Evolutionary conservation across 177 flowering plant genomes (phyloP), one percentile per base, ranked within the genome.

Genomic region (Telopea speciosissima): DNA sequence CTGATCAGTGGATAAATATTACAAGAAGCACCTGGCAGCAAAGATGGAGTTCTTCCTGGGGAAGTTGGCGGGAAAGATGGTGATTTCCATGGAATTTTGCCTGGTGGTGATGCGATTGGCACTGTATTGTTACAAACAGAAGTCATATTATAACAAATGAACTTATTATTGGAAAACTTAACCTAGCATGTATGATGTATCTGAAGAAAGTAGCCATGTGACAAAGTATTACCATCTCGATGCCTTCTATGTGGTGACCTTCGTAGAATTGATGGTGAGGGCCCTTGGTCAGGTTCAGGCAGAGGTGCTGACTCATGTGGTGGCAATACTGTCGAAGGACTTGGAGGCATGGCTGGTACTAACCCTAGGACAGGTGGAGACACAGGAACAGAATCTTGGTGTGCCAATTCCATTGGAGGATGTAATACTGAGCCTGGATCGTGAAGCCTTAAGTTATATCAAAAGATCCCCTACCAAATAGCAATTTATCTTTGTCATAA

Each of bases 361-460:
- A 65, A 73, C 64, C 69, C 82, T 59, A 67, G 45, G 14, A 33
- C 52, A 4, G 22, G 22, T 69, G 69, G 72, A 45, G 83, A 76
- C 44, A 24, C 62, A 24, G 83, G 80, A 6, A 81, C 67, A 54
- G 75, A 70, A 12, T 9, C 40, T 73, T 24, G 2, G 36, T 79
- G 71, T 16, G 83, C 77, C 22, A 74, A 62, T 59, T 14, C 74
- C 62, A 63, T 44, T 25, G 82, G 75, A 65, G 82, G 71, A 42
- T 62, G 76, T 14, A 67, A 42, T 42, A 62, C n/a, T 65, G 83
- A 74, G 61, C 75, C 85, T 82, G 72, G 6, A 78, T 68, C 63
- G 40, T 70, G 67, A 71, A 72, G 61, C 66, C 52, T 66, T 21
- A 65, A 77, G 42, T 25, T 24, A 40, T 67, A 28, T 26, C 28